Evolutionary conservation across 2,329 filamentous ascomycete genomes (phyloP).

Genomic region (Geosmithia putterillii): DNA sequence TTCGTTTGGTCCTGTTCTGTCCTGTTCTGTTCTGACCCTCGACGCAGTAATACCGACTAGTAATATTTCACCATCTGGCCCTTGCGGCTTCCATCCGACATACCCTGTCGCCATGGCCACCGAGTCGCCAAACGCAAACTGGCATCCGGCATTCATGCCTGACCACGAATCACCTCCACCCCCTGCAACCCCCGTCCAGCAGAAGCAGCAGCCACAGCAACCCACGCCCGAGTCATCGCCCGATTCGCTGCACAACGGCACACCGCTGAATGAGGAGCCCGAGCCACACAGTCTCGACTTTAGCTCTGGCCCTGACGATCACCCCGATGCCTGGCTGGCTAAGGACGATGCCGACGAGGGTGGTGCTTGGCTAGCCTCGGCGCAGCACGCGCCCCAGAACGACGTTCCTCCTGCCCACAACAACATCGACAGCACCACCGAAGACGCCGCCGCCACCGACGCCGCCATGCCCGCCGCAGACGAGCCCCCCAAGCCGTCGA

Average conservation of each 20-base stretch:
- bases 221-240: slow-evolving; percentile 3
- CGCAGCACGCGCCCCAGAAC: not conserved
- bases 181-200: slow-evolving; percentile 3
- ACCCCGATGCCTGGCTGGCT: slow-evolving; percentile 5
- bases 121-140: slow-evolving; percentile 21
- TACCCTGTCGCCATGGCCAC: slow-evolving; percentile 18
- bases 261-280: slow-evolving; percentile 3
- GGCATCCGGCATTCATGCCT: slow-evolving; percentile 29
- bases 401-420: not conserved
- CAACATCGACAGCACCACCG: not conserved
- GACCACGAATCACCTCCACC: slow-evolving; percentile 11
- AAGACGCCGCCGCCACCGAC: no score
- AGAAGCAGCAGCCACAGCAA: not conserved
- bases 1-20: not conserved
- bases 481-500: not conserved
- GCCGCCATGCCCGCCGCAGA: not conserved
- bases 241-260: slow-evolving; percentile 5
- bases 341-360: slow-evolving; percentile 5
- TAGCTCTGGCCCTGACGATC: not conserved
- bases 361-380: slow-evolving; percentile 11
- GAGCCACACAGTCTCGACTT: slow-evolving; percentile 2
- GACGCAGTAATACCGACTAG: not conserved
- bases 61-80: not conserved
- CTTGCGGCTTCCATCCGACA: not conserved
- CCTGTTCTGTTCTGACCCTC: not conserved